phyloP scores from a whole-genome alignment of 768 basidiomycete genomes.

The Serendipita sp. region DNA sequence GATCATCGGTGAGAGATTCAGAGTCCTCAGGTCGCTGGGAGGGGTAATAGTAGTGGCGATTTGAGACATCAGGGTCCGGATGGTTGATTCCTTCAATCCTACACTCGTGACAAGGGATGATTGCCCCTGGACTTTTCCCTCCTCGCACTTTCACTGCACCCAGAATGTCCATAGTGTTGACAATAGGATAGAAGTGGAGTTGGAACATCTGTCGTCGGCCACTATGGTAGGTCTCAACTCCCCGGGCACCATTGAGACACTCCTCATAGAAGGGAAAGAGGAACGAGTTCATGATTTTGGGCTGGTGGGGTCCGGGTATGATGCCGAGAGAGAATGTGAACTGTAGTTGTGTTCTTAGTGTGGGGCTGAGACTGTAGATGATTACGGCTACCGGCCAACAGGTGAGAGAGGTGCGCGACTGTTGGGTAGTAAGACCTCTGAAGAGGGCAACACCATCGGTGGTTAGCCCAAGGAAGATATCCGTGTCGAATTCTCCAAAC shows the following conservation, averaged over 20 bases:
- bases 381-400: conserved; percentile 13
- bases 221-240: not conserved
- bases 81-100: not conserved
- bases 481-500: not conserved
- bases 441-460: not conserved
- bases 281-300: conserved; percentile 14
- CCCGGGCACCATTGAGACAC: not conserved
- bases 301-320: conserved; percentile 15
- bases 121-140: not conserved
- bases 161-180: not conserved
- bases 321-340: conserved; percentile 15
- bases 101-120: not conserved
- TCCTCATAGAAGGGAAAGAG: conserved; percentile 11
- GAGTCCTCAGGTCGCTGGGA: not conserved
- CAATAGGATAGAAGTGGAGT: not conserved
- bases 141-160: not conserved
- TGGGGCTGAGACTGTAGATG: conserved; percentile 15
- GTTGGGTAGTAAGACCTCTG: not conserved
- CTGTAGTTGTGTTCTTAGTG: no score
- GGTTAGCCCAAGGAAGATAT: not conserved
- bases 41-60: not conserved
- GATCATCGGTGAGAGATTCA: not conserved
- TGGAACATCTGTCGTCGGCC: not conserved
- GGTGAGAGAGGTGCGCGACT: not conserved
- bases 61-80: not conserved